Conservation (phyloP, 331 rosid genomes). For the Phaseolus coccineus region DNA sequence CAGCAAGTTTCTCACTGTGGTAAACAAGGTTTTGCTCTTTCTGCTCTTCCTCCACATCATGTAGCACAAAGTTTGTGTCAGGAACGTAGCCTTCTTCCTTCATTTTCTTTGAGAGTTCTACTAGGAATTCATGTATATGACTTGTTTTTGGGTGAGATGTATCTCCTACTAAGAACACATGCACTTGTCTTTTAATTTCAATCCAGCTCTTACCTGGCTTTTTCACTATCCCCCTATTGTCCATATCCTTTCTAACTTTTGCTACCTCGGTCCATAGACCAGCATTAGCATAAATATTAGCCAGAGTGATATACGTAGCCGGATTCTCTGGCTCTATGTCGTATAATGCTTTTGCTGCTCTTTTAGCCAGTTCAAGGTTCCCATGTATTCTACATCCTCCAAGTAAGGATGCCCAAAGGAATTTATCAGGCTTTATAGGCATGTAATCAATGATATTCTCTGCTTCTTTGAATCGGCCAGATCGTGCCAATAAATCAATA, state of each 20-base stretch:
- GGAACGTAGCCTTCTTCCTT: slow-evolving; percentile 26
- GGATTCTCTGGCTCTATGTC: slow-evolving; percentile 19
- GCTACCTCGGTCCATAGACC: slow-evolving; percentile 14
- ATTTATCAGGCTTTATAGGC: slow-evolving; percentile 15
- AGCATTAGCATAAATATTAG: slow-evolving; percentile 23
- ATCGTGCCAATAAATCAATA: slow-evolving; percentile 20
- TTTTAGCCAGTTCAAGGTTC: slow-evolving; percentile 23
- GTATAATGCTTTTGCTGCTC: slow-evolving; percentile 17
- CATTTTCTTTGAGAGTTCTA: slow-evolving; percentile 10
- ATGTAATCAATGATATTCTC: slow-evolving; percentile 18
- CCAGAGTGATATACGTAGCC: slow-evolving; percentile 19
- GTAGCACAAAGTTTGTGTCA: slow-evolving; percentile 25
- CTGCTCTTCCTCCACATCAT: slow-evolving; percentile 22
- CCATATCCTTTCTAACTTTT: slow-evolving; percentile 14
- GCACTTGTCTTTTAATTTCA: slow-evolving; percentile 23
- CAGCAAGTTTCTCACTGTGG: slow-evolving; percentile 28
- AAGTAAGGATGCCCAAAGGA: slow-evolving; percentile 23
- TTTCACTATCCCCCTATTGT: slow-evolving; percentile 4
- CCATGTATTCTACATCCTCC: slow-evolving; percentile 24
- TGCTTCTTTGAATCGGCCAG: slow-evolving; percentile 13
- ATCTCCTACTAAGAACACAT: slow-evolving; percentile 23
- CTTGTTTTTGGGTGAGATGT: slow-evolving; percentile 16
- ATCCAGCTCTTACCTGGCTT: slow-evolving; percentile 26
- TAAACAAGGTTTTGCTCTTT: slow-evolving; percentile 19
- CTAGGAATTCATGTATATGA: slow-evolving; percentile 2